These are phyloP conservation scores for Cordyceps militaris DNA, from an alignment of 2,329 filamentous ascomycete genomes.

Conservation along the genomic window DNA sequence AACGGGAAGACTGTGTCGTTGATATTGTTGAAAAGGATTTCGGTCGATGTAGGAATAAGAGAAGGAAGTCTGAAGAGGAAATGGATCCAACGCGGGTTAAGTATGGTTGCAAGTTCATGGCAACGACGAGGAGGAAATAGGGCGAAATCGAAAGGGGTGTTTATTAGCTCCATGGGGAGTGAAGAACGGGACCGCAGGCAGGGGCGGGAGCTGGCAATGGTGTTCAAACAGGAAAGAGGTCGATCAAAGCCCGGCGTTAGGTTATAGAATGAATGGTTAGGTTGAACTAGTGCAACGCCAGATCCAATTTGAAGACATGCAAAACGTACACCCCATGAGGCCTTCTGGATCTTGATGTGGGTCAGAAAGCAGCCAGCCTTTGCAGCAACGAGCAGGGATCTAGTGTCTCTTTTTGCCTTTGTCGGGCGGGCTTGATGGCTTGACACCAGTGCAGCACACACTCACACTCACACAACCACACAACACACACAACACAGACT, in stretches of 20 bases:
- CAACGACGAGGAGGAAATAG: slow-evolving; percentile 11
- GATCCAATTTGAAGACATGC: slow-evolving; percentile 12
- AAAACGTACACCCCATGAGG: slow-evolving; percentile 18
- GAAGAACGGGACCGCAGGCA: slow-evolving; percentile 5
- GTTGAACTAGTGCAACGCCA: slow-evolving; percentile 13
- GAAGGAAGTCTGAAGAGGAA: background rate
- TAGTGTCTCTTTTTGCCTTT: slow-evolving; percentile 15
- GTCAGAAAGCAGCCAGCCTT: slow-evolving; percentile 21
- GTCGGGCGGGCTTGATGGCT: slow-evolving; percentile 6
- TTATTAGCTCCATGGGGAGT: slow-evolving; percentile 7
- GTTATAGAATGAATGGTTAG: slow-evolving; percentile 4
- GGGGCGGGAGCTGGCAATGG: background rate
- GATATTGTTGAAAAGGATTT: background rate
- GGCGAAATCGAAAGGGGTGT: slow-evolving; percentile 12
- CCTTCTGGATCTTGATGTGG: slow-evolving; percentile 32
- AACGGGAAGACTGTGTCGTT: background rate
- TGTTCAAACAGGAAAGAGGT: slow-evolving; percentile 10
- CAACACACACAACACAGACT: background rate
- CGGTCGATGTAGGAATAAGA: background rate
- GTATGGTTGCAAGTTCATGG: slow-evolving; percentile 11
- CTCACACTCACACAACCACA: background rate
- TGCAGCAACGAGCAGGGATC: slow-evolving; percentile 7
- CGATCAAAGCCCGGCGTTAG: slow-evolving; percentile 11
- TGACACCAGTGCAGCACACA: background rate
- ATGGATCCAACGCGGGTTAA: slow-evolving; percentile 9